Percentiles rank a stretch among this genome's conserved stretches.
phyloP scores from a whole-genome alignment of 2,329 filamentous ascomycete genomes.

The Teratosphaeria viscida region DNA sequence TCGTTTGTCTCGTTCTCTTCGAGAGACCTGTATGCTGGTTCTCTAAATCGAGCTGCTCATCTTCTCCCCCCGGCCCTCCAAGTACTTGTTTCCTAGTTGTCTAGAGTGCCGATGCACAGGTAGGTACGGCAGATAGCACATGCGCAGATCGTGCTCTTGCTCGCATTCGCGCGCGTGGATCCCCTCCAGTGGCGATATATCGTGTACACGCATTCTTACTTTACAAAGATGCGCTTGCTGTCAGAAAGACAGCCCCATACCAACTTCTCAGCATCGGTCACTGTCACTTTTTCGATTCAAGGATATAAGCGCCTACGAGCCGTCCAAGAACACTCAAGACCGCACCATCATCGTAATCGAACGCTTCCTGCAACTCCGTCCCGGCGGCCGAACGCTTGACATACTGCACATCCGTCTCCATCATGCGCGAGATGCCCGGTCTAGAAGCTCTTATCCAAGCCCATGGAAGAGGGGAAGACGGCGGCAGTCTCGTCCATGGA shows the following conservation, averaged over 20 bases:
- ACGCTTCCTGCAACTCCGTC: slow-evolving; percentile 24
- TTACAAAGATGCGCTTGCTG: neutral
- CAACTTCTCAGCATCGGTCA: neutral
- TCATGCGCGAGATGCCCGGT: neutral
- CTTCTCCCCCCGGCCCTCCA: no score
- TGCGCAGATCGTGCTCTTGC: no score
- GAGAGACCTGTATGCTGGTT: no score
- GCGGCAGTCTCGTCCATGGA: neutral
- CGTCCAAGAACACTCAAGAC: slow-evolving; percentile 18
- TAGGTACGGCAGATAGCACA: no score
- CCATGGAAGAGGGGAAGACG: neutral
- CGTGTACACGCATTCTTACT: neutral
- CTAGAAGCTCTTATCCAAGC: neutral
- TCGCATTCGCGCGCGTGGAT: neutral
- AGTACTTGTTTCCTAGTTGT: no score
- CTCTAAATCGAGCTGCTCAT: no score
- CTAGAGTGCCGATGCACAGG: no score
- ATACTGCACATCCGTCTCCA: slow-evolving; percentile 14
- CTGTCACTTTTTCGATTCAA: neutral
- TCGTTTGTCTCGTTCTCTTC: no score
- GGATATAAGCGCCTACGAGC: neutral
- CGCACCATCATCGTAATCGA: slow-evolving; percentile 28
- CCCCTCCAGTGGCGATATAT: neutral
- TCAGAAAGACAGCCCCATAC: neutral
- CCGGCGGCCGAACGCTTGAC: slow-evolving; percentile 25